Conservation (phyloP, 2,329 filamentous ascomycete species). For the Penicillium sp. region DNA sequence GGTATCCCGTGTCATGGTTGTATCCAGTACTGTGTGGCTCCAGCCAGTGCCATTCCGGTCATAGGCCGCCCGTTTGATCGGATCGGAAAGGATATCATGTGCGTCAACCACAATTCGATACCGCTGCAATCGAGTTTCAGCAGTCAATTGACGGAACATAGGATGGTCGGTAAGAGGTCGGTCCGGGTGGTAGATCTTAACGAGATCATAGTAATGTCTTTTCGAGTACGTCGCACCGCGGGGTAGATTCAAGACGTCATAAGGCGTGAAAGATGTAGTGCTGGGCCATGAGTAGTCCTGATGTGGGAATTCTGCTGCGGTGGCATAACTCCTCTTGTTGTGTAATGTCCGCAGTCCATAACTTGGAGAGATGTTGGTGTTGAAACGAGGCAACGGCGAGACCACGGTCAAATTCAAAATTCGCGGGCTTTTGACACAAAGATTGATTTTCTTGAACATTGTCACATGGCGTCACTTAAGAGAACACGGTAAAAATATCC, state of each 20-base stretch:
- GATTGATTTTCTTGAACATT: slow-evolving; percentile 49
- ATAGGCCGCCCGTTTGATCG: slow-evolving; percentile 73
- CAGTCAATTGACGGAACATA: slow-evolving; percentile 51
- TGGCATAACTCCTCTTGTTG: slow-evolving; percentile 32
- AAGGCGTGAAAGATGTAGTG: slow-evolving; percentile 63
- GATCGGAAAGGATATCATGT: slow-evolving; percentile 82
- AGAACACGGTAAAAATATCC: slow-evolving; percentile 13
- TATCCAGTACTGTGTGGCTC: slow-evolving; percentile 56
- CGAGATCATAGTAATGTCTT: slow-evolving; percentile 79
- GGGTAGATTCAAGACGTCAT: slow-evolving; percentile 74
- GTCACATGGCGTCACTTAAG: slow-evolving; percentile 31
- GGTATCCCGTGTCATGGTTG: slow-evolving; percentile 76
- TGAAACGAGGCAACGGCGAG: slow-evolving; percentile 25
- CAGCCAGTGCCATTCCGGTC: slow-evolving; percentile 81
- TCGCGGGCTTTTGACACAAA: slow-evolving; percentile 41
- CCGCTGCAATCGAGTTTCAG: slow-evolving; percentile 71
- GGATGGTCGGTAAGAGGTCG: slow-evolving; percentile 49
- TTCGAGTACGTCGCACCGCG: slow-evolving; percentile 73
- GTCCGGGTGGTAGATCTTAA: slow-evolving; percentile 96
- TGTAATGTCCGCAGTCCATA: slow-evolving; percentile 16
- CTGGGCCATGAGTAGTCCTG: slow-evolving; percentile 44
- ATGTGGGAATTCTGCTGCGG: slow-evolving; percentile 31
- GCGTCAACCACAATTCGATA: slow-evolving; percentile 87
- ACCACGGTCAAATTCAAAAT: slow-evolving; percentile 26
- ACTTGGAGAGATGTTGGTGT: slow-evolving; percentile 16